phyloP scores from a whole-genome alignment of 176 grass and related monocot genomes.

The Thinopyrum elongatum region DNA sequence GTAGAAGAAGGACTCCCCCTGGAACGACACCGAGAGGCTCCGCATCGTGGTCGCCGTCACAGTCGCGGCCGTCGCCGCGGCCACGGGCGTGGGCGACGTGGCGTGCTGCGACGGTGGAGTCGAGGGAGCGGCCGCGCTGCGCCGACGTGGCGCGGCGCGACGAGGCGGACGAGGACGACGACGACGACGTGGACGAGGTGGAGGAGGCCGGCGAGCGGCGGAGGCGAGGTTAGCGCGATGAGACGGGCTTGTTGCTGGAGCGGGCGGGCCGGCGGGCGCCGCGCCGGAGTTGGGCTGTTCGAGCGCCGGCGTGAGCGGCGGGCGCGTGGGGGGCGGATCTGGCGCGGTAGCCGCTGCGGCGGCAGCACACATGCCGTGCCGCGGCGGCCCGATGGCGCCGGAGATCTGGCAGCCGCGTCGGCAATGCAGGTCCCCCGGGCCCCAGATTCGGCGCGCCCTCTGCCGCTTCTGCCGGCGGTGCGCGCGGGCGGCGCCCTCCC shows the following conservation, averaged over 20 bases:
- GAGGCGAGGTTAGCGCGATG: slow-evolving; percentile 51
- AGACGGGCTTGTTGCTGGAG: slow-evolving; percentile 49
- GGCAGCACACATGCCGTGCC: slow-evolving; percentile 63
- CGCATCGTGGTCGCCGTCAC: slow-evolving; percentile 68
- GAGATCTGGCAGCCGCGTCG: slow-evolving; percentile 43
- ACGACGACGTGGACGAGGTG: slow-evolving; percentile 37
- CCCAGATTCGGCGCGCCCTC: slow-evolving; percentile 31
- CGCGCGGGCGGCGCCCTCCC: slow-evolving; percentile 17
- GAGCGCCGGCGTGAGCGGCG: slow-evolving; percentile 55
- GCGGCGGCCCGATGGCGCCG: slow-evolving; percentile 9
- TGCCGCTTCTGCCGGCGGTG: not conserved
- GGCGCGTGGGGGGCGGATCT: slow-evolving; percentile 46
- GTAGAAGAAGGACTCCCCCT: slow-evolving; percentile 96
- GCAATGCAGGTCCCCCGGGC: slow-evolving; percentile 46
- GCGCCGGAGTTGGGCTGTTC: slow-evolving; percentile 60
- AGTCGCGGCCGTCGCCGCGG: not conserved
- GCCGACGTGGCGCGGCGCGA: slow-evolving; percentile 69
- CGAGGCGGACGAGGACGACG: slow-evolving; percentile 36
- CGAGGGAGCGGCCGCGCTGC: slow-evolving; percentile 45
- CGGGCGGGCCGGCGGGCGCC: slow-evolving; percentile 26
- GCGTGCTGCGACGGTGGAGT: slow-evolving; percentile 60
- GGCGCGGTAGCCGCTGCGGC: slow-evolving; percentile 47
- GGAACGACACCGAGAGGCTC: slow-evolving; percentile 95
- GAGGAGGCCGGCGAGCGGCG: slow-evolving; percentile 46
- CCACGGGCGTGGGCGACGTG: slow-evolving; percentile 32